Evolutionary conservation across 2,329 filamentous ascomycete species (phyloP).

Genomic region (Pseudogymnoascus sp.): DNA sequence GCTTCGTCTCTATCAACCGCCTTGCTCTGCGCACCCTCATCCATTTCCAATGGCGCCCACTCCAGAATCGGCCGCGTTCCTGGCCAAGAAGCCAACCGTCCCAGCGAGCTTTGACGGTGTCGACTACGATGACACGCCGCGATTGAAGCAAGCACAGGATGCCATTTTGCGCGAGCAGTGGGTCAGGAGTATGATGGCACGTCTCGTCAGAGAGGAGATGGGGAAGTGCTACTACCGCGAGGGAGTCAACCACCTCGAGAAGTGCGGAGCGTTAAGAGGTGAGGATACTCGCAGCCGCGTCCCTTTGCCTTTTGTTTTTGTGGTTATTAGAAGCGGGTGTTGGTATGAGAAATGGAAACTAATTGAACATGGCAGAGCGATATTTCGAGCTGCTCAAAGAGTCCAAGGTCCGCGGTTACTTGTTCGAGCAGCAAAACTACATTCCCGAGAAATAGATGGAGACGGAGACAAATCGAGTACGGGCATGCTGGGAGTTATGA

Average conservation of each 20-base stretch:
- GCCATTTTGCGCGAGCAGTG: slow-evolving; percentile 79
- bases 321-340: background rate
- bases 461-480: slow-evolving; percentile 1
- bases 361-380: slow-evolving; percentile 48
- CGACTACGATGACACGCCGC: slow-evolving; percentile 75
- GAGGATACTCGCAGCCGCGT: slow-evolving; percentile 29
- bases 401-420: slow-evolving; percentile 69
- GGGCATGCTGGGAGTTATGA: background rate
- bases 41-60: slow-evolving; percentile 56
- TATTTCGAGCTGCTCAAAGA: slow-evolving; percentile 73
- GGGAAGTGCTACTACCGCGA: slow-evolving; percentile 79
- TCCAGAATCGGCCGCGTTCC: slow-evolving; percentile 73
- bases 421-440: slow-evolving; percentile 76
- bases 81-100: slow-evolving; percentile 77
- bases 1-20: background rate
- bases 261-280: slow-evolving; percentile 78
- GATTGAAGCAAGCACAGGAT: slow-evolving; percentile 76
- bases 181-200: slow-evolving; percentile 84
- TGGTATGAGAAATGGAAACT: slow-evolving; percentile 6
- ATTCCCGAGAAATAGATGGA: slow-evolving; percentile 39
- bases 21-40: background rate
- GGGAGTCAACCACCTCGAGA: slow-evolving; percentile 83
- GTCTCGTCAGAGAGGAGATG: slow-evolving; percentile 74
- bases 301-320: background rate
- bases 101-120: slow-evolving; percentile 79